Percentiles rank a stretch among this genome's conserved stretches.
Conservation (phyloP, 2,329 filamentous ascomycete species). For the Pezicula rhizophila region DNA sequence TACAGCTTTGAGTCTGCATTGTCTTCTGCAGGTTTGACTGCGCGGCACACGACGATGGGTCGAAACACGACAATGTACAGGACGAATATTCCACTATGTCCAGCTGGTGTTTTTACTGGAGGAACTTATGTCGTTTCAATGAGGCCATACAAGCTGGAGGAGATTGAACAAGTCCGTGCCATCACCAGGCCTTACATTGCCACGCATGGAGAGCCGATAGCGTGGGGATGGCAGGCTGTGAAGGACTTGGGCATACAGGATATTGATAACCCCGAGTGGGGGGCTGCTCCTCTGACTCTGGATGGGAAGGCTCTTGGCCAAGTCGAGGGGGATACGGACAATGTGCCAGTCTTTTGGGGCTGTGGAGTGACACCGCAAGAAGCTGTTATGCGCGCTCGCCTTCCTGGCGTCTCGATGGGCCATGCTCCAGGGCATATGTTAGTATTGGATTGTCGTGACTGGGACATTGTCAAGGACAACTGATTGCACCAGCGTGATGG, state of each 20-base stretch:
- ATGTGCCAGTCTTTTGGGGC: constrained; percentile 55
- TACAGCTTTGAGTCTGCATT: constrained; percentile 59
- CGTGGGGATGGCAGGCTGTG: constrained; percentile 57
- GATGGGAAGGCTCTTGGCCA: constrained; percentile 32
- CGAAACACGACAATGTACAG: constrained; percentile 58
- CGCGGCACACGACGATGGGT: constrained; percentile 41
- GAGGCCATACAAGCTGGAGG: constrained; percentile 46
- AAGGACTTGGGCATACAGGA: constrained; percentile 46
- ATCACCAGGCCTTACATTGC: constrained; percentile 48
- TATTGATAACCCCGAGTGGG: constrained; percentile 49
- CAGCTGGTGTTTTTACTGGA: constrained; percentile 51
- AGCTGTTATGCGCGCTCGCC: constrained; percentile 49
- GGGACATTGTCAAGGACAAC: constrained; percentile 10
- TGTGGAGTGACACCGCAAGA: constrained; percentile 63
- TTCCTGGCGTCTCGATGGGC: constrained; percentile 52
- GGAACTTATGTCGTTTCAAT: constrained; percentile 56
- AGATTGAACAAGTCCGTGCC: constrained; percentile 45
- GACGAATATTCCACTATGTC: constrained; percentile 47
- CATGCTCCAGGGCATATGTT: constrained; percentile 60
- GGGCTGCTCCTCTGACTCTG: constrained; percentile 37
- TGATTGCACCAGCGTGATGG: background rate
- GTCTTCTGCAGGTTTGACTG: constrained; percentile 39
- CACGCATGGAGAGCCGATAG: constrained; percentile 59
- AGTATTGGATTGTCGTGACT: constrained; percentile 39
- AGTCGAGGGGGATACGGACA: constrained; percentile 30